Conservation (phyloP, 345 rosid genomes). For the Microthlaspi erraticum region DNA sequence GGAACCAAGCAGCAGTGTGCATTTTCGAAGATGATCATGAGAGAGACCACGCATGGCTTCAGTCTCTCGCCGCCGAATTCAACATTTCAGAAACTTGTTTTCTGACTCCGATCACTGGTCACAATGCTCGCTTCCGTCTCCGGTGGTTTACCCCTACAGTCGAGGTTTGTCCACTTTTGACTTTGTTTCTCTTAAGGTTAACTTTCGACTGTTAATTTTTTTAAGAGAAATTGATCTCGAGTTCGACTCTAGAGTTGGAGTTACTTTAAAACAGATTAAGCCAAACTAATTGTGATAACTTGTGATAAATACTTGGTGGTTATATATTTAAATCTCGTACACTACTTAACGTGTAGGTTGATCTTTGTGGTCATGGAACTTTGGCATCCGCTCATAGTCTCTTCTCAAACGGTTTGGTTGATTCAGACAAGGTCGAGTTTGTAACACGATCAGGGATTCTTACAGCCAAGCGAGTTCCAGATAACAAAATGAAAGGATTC, state of each 20-base stretch:
- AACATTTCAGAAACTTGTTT: constrained; percentile 55
- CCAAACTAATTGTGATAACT: too few relatives aligned
- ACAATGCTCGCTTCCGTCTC: constrained; percentile 51
- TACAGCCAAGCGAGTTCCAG: constrained; percentile 57
- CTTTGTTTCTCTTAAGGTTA: not conserved
- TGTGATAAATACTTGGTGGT: not conserved
- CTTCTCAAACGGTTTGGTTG: constrained; percentile 57
- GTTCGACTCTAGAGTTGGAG: not conserved
- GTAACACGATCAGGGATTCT: constrained; percentile 66
- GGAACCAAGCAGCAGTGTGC: constrained; percentile 87
- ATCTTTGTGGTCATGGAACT: constrained; percentile 82
- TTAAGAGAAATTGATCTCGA: not conserved
- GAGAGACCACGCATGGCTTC: constrained; percentile 69
- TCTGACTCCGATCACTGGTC: constrained; percentile 35
- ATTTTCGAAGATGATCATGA: constrained; percentile 67
- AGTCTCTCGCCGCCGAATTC: constrained; percentile 61
- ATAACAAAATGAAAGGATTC: constrained; percentile 34
- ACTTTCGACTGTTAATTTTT: not conserved
- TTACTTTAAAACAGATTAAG: not conserved
- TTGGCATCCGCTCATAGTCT: constrained; percentile 73
- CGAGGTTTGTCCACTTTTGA: constrained; percentile 42
- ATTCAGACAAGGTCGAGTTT: constrained; percentile 63
- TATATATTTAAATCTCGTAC: not conserved
- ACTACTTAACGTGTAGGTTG: constrained; percentile 45
- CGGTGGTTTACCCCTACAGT: constrained; percentile 64